phyloP scores from a whole-genome alignment of 2,329 filamentous ascomycete species.

The Apiospora phragmitis region DNA sequence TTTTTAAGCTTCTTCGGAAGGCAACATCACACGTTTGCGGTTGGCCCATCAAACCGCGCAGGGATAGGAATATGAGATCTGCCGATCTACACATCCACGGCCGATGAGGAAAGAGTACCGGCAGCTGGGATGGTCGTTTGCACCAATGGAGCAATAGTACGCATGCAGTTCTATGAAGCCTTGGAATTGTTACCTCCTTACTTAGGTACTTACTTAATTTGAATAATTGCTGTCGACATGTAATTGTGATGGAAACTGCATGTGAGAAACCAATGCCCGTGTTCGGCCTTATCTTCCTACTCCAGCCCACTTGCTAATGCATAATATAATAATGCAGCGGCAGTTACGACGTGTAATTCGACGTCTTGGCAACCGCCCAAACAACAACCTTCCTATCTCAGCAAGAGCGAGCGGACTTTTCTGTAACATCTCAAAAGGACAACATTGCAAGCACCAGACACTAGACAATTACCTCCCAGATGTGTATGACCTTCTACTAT shows the following conservation, averaged over 20 bases:
- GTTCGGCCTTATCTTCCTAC: background rate
- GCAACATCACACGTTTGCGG: background rate
- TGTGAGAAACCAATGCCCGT: background rate
- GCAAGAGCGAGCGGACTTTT: background rate
- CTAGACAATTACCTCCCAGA: background rate
- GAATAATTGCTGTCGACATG: background rate
- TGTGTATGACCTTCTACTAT: background rate
- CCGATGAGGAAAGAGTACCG: no score
- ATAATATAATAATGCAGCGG: background rate
- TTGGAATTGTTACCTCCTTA: background rate
- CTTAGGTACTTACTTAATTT: background rate
- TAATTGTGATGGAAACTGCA: background rate
- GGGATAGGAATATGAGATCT: background rate
- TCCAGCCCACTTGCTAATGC: background rate
- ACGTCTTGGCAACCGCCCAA: background rate
- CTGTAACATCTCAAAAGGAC: background rate
- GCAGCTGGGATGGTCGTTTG: background rate
- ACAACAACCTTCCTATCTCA: background rate
- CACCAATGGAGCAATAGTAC: background rate
- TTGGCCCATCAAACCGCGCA: background rate
- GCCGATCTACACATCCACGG: background rate
- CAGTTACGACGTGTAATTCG: background rate
- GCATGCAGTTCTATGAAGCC: background rate
- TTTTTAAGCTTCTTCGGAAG: conserved; percentile 1
- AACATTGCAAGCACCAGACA: background rate